A percentile compares a stretch with the other conserved stretches of the same genome.
These are phyloP conservation scores for Cutaneotrichosporon sp. DNA, from an alignment of 1,284 basidiomycete species.

Conservation along the genomic window DNA sequence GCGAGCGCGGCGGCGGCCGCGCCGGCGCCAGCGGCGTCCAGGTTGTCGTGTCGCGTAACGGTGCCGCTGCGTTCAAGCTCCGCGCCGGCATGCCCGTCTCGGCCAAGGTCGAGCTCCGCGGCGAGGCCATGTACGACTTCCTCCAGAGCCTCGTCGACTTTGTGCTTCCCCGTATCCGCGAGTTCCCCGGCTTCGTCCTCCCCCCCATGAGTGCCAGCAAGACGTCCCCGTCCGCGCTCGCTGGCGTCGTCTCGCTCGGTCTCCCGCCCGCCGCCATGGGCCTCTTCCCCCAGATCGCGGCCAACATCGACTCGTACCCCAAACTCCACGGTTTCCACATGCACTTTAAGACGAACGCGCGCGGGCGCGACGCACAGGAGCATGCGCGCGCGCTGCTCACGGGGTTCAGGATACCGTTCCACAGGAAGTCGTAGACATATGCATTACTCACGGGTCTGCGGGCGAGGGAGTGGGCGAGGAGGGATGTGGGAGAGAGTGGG, in stretches of 20 bases:
- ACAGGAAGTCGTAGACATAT: constrained; percentile 40
- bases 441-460: constrained; percentile 4
- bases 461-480: too few species aligned
- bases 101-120: constrained; percentile 85
- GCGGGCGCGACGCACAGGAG: constrained; percentile 81
- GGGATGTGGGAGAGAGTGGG: too few species aligned
- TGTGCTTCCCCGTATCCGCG: constrained; percentile 87
- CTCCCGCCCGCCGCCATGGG: constrained; percentile 80
- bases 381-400: constrained; percentile 78
- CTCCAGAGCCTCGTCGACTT: constrained; percentile 86
- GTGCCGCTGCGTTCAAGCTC: constrained; percentile 80
- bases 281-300: constrained; percentile 92
- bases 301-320: constrained; percentile 86
- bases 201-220: constrained; percentile 59
- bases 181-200: constrained; percentile 84
- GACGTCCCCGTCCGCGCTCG: constrained; percentile 69
- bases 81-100: constrained; percentile 80
- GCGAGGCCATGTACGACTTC: constrained; percentile 92
- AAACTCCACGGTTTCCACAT: constrained; percentile 84
- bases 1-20: constrained; percentile 66
- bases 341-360: constrained; percentile 83
- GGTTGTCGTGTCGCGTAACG: constrained; percentile 74
- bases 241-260: constrained; percentile 87
- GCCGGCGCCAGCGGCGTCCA: constrained; percentile 74
- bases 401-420: constrained; percentile 85